Conservation (phyloP, 1,284 basidiomycete species). For the Papiliotrema fonsecae region DNA sequence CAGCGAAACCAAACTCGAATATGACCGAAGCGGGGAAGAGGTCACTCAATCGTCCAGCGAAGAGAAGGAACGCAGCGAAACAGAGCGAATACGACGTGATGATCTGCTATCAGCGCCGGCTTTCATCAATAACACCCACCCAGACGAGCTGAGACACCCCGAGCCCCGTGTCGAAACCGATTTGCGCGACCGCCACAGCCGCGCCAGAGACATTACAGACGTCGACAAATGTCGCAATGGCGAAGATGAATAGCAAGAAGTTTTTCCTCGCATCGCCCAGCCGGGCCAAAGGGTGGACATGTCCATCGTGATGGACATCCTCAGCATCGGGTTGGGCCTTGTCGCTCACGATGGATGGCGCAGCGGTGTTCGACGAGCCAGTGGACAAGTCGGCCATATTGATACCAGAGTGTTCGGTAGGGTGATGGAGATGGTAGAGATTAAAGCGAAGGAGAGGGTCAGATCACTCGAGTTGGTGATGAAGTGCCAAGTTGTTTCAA, state of each 20-base stretch:
- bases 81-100: constrained; percentile 35
- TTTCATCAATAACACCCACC: constrained; percentile 17
- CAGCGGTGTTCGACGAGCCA: no score
- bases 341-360: background rate
- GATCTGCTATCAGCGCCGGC: constrained; percentile 13
- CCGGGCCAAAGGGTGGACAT: constrained; percentile 13
- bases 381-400: no score
- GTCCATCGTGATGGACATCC: background rate
- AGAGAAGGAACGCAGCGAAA: constrained; percentile 39
- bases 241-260: constrained; percentile 23
- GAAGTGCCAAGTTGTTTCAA: no score
- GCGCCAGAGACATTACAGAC: constrained; percentile 2
- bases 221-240: constrained; percentile 31
- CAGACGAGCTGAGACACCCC: constrained; percentile 31
- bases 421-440: no score
- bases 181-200: constrained; percentile 30
- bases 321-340: background rate
- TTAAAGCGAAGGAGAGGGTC: no score
- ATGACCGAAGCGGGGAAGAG: constrained; percentile 38
- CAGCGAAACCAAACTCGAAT: constrained; percentile 36
- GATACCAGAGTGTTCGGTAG: no score
- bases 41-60: constrained; percentile 38
- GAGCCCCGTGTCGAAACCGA: constrained; percentile 24
- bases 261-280: constrained; percentile 14
- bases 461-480: no score